A percentile compares a stretch with the other conserved stretches of the same genome.
phyloP scores from a whole-genome alignment of 306 rosid genomes.

The Vicia sativa region DNA sequence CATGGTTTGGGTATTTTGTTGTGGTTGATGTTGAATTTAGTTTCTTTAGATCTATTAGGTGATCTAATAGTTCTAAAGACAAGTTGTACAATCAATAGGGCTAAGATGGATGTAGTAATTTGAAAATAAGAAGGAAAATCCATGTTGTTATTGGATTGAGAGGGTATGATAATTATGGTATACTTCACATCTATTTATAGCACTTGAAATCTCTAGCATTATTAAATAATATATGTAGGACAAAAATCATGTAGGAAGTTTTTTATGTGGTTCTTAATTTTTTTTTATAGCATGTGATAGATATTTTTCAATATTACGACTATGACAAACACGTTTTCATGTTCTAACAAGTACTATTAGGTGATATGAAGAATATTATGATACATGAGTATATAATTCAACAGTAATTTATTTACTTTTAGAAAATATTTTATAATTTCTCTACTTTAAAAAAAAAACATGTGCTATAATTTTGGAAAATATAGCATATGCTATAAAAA shows the following conservation, averaged over 20 bases:
- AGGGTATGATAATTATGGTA: neutral
- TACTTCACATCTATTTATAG: slow-evolving; percentile 19
- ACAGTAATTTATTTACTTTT: no score
- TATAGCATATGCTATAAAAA: no score
- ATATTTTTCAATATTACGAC: no score
- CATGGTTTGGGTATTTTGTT: slow-evolving; percentile 38
- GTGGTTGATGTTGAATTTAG: neutral
- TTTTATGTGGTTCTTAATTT: neutral
- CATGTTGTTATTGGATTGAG: slow-evolving; percentile 27
- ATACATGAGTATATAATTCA: no score
- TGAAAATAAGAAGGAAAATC: slow-evolving; percentile 31
- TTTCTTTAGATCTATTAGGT: neutral
- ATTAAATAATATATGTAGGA: neutral
- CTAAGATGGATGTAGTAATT: slow-evolving; percentile 14
- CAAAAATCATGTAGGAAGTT: neutral
- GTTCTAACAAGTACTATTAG: no score
- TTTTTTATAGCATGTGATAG: no score
- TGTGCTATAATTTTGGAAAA: no score
- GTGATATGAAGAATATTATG: no score
- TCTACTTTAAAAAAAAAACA: no score
- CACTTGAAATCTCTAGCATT: neutral
- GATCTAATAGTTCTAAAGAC: slow-evolving; percentile 8
- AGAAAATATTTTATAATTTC: no score
- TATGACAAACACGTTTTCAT: no score
- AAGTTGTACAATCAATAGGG: neutral